Evolutionary conservation across 2,329 filamentous ascomycete species (phyloP).

Genomic region (Pochonia chlamydosporia): DNA sequence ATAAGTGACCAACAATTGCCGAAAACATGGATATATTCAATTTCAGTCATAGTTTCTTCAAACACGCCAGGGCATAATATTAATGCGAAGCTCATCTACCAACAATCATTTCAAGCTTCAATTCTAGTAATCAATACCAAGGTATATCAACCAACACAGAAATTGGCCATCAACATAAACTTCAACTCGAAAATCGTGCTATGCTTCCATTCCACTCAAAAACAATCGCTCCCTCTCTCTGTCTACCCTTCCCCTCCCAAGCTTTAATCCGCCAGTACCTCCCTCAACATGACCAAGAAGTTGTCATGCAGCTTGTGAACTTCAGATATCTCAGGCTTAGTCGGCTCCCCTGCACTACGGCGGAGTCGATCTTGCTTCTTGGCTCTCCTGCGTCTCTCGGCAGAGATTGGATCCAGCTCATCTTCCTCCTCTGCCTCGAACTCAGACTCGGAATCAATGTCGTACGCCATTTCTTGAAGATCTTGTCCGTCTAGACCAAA

Average conservation of each 20-base stretch:
- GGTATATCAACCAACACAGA: background rate
- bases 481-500: constrained; percentile 88
- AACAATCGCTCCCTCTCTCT: too few species aligned
- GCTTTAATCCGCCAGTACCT: constrained; percentile 67
- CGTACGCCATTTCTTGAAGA: constrained; percentile 77
- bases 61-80: too few species aligned
- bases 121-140: background rate
- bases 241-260: background rate
- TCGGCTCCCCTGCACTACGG: constrained; percentile 74
- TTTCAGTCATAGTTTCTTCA: too few species aligned
- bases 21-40: too few species aligned
- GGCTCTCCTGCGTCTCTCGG: constrained; percentile 71
- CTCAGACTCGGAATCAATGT: constrained; percentile 60
- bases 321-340: constrained; percentile 73
- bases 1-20: too few species aligned
- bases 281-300: constrained; percentile 76
- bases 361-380: constrained; percentile 76
- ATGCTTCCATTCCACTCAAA: background rate
- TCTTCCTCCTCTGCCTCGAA: constrained; percentile 71
- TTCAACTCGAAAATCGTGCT: background rate
- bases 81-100: too few species aligned
- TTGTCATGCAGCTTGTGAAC: constrained; percentile 73
- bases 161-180: background rate
- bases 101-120: background rate
- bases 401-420: constrained; percentile 78